Base-by-base conservation (phyloP, 2,329 filamentous ascomycete species). In the Waltergamsia citrina region DNA sequence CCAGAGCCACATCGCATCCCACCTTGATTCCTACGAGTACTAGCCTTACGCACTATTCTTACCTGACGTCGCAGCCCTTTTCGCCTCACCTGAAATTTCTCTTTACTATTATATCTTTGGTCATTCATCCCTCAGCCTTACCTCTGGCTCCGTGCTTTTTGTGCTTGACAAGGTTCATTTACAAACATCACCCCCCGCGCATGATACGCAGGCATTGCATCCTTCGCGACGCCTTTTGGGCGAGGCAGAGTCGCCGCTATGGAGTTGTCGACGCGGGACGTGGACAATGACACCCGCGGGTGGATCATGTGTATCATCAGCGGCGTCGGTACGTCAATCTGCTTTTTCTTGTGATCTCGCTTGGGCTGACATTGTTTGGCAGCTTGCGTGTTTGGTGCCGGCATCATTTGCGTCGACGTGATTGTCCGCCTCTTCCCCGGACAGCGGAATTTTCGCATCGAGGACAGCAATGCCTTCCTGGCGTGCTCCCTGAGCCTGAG, bases 251-350 rank as follows among this genome's bases (percentile, higher is more conserved):
- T 30, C 36, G 45, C 41, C 44, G 51, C 48, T 52, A 69, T 68
- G 62, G 54, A 55, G 35, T 37, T 54, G 45, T 43, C 37, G 37
- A 45, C 43, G 36, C 47, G 44, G 33, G 56, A 48, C 23, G 51
- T 82, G 43, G 71, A 78, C 53, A 92, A 90, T 63, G 90, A 96
- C 63, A 81, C 81, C 42, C 77, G 87, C 43, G 90, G 92, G 49
- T 96, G 90, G 90, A 81, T 96, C 47, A 85, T 96, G 83, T 79
- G 71, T 50, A 68, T 87, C 43, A 85, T 88, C 57, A 94, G 87
- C 51, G 78, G 87, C 35, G 60, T 77, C 41, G 75, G 75, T 79
- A 48, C 38, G 71, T 65, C 38, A 29, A 29, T 29, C 27, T 17
- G 9, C 12, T 26, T 12, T 14, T n/a, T 7, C n/a, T 22, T 17